Evolutionary conservation across 352 stramenopile genomes (phyloP), one percentile per base, ranked within the genome.

Genomic region (Phytophthora melonis): DNA sequence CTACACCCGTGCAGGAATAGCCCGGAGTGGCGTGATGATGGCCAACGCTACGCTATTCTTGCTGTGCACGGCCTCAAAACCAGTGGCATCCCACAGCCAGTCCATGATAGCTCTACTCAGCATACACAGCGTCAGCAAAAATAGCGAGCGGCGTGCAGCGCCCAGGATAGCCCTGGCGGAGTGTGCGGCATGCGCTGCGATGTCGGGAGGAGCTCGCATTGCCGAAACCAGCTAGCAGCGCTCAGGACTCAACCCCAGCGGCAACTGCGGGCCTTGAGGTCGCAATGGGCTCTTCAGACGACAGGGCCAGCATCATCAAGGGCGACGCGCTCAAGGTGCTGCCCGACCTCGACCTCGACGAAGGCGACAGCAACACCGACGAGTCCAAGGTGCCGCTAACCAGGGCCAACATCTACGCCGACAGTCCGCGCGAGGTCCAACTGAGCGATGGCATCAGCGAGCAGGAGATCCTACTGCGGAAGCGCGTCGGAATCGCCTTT

Each of bases 331-430:
- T 89, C 57, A 77, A 81, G 30, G 68, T 81, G 58, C 77, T 75
- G 14, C 71, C 72, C 14, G 72, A 75, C 32, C 45, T 78, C 16
- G 58, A 81, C 58, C 57, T 71, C 18, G 50, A 76, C n/a, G 74
- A 85, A 16, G 79, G 75, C 19, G 70, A 80, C 54, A 67, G 53
- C 27, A 82, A 55, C 52, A 58, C 32, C 43, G 75, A 79, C 27
- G 71, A 79, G 21, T 76, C 78, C 43, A 87, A 88, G 10, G 68
- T 84, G 58, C 82, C 58, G 7, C 61, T 93, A 19, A 79, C 77
- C 8, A 69, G 75, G 5, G 68, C 72, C 11, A 94, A 91, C 60
- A 53, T 95, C 16, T 95, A 94, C 66, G 80, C 89, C 21, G 88
- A 95, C 63, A 92, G 82, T 18, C 87, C 87, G 9, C 88, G 88